Base-by-base conservation (phyloP, 208 protist species). In the Leishmania mexicana region DNA sequence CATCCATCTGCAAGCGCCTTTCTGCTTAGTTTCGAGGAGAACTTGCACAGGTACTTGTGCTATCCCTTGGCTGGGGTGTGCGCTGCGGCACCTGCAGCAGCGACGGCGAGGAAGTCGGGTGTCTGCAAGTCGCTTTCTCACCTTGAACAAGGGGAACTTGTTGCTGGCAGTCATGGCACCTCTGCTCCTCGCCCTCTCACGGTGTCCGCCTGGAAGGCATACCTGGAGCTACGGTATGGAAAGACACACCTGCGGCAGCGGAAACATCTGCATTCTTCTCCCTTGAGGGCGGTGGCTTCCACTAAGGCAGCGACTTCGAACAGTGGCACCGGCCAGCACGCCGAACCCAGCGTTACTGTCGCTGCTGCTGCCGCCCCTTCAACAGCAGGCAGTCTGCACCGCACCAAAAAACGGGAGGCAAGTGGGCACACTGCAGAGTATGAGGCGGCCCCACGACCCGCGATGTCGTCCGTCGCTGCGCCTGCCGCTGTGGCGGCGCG, bases 21-120 rank as follows among this genome's bases (percentile, higher is more conserved):
- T 51, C n/a, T 79, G n/a, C 0, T 58, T 1, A 35, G 13, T 3
- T 79, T 85, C 17, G 83, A 85, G 65, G 15, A 49, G 15, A 38
- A 40, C 19, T 62, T 85, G 45, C 54, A 80, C 74, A 49, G 31
- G 40, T 85, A 77, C 45, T 31, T 85, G 62, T 81, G 78, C 54
- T 85, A 80, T 53, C 78, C 83, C 2, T 74, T 85, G 40, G 83
- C 83, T 31, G 83, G 83, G 17, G 83, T 78, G 72, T 17, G 65
- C 13, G 53, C 51, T 7, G 11, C 47, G 47, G 11, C 21, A 45
- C 19, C 40, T n/a, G 7, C 67, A 49, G 10, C 40, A 21, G 31
- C 67, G 19, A 28, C 45, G 70, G 28, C 45, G 70, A 28, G 28
- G 6, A 45, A 53, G 49, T 19, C 21, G 47, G 21, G 40, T 11